Evolutionary conservation across 495 filamentous ascomycete genomes (phyloP).

Genomic region (Penicillium herquei): DNA sequence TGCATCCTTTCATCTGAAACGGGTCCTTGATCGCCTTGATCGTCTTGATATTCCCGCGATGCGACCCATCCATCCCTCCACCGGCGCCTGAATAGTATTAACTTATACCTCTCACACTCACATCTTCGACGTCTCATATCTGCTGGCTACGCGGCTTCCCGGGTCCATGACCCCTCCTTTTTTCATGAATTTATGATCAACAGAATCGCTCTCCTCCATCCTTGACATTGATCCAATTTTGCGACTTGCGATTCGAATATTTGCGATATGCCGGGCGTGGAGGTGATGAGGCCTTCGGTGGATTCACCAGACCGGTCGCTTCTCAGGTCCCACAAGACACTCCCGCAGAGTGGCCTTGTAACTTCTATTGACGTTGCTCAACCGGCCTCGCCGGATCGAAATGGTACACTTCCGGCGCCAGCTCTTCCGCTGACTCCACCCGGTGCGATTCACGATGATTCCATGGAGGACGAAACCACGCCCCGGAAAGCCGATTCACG

Average conservation of each 20-base stretch:
- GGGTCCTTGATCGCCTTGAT: neutral
- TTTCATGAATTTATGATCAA: neutral
- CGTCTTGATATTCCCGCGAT: neutral
- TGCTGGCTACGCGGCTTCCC: neutral
- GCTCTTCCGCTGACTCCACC: constrained; percentile 44
- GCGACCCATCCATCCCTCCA: constrained; percentile 2
- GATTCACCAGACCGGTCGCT: constrained; percentile 35
- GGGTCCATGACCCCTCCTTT: neutral
- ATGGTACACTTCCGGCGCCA: constrained; percentile 26
- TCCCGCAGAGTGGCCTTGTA: constrained; percentile 37
- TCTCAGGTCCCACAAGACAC: constrained; percentile 47
- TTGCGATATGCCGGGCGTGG: constrained; percentile 37
- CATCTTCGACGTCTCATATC: constrained; percentile 1
- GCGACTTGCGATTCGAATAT: neutral
- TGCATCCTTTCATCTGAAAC: neutral
- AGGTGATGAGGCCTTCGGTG: constrained; percentile 31
- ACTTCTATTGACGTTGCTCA: constrained; percentile 25
- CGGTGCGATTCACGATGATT: constrained; percentile 24
- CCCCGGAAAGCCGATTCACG: constrained; percentile 24
- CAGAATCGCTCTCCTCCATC: neutral
- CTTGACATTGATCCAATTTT: neutral
- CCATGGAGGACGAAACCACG: constrained; percentile 20
- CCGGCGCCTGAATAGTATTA: neutral
- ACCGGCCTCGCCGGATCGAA: constrained; percentile 24
- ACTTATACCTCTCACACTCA: no score